A percentile compares a stretch with the other conserved stretches of the same genome.
phyloP scores from a whole-genome alignment of 176 grass and related monocot genomes.

The Avena sativa region DNA sequence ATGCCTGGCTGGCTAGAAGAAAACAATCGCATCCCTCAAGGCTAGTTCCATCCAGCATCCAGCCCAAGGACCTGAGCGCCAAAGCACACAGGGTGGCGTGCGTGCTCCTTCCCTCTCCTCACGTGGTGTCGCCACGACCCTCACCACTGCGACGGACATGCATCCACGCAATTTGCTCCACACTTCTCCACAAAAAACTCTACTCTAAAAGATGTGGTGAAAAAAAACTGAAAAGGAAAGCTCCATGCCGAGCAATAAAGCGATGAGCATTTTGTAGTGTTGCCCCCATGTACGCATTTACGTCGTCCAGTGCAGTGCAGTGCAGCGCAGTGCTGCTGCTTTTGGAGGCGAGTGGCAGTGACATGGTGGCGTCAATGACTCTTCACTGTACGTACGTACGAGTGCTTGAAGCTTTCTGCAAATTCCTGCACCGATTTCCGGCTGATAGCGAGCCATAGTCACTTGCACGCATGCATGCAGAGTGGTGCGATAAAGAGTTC shows the following conservation, averaged over 20 bases:
- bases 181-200: no score
- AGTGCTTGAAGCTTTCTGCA: not conserved
- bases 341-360: conserved; percentile 3
- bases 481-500: no score
- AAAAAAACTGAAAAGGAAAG: not conserved
- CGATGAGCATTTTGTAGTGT: conserved; percentile 46
- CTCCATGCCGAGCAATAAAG: conserved; percentile 24
- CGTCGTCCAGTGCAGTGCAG: not conserved
- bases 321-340: not conserved
- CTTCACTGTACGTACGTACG: not conserved
- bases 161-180: no score
- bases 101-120: not conserved
- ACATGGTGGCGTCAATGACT: conserved; percentile 19
- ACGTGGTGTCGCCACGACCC: not conserved
- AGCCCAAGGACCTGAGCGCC: not conserved
- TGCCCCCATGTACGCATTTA: conserved; percentile 12
- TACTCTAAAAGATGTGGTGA: not conserved
- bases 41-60: not conserved
- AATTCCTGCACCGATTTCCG: not conserved
- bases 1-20: not conserved
- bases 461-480: no score
- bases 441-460: not conserved
- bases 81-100: not conserved
- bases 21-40: conserved; percentile 13
- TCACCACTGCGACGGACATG: not conserved